These are phyloP conservation scores for Daldinia vernicosa DNA, from an alignment of 495 filamentous ascomycete genomes.

Conservation along the genomic window DNA sequence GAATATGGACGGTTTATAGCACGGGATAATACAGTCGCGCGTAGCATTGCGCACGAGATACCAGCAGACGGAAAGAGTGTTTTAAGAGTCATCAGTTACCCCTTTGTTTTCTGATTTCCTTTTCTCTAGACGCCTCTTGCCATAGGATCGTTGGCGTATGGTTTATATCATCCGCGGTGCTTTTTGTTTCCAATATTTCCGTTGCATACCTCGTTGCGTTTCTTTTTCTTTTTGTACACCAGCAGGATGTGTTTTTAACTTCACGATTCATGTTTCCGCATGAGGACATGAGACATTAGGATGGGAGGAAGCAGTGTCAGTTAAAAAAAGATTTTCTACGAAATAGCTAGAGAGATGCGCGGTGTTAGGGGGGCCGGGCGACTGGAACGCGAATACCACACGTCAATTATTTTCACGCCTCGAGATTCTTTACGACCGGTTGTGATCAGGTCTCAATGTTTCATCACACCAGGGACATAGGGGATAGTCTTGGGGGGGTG, in stretches of 20 bases:
- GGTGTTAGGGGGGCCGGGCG: constrained; percentile 24
- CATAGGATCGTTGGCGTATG: constrained; percentile 1
- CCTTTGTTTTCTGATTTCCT: not conserved
- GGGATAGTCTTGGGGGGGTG: not conserved
- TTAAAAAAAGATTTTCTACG: constrained; percentile 15
- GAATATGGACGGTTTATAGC: not conserved
- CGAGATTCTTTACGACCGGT: constrained; percentile 13
- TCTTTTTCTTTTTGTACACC: constrained; percentile 1
- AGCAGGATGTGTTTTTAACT: not conserved
- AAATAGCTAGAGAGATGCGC: constrained; percentile 16
- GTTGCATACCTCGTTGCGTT: not conserved
- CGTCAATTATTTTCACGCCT: constrained; percentile 12
- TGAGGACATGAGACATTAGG: constrained; percentile 23
- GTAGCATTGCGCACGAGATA: not conserved
- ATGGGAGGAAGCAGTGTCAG: constrained; percentile 12
- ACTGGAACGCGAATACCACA: constrained; percentile 28
- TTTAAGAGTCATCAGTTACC: not conserved
- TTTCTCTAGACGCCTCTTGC: not conserved
- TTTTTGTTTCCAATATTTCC: not conserved
- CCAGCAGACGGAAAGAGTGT: not conserved
- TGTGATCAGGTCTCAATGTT: not conserved
- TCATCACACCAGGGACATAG: constrained; percentile 5
- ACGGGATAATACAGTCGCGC: not conserved
- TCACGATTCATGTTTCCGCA: constrained; percentile 18
- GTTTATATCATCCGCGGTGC: not conserved